Percentiles rank a stretch among this genome's conserved stretches.
Evolutionary conservation across 1,284 basidiomycete genomes (phyloP).

Genomic region (Ceratobasidium sp.): DNA sequence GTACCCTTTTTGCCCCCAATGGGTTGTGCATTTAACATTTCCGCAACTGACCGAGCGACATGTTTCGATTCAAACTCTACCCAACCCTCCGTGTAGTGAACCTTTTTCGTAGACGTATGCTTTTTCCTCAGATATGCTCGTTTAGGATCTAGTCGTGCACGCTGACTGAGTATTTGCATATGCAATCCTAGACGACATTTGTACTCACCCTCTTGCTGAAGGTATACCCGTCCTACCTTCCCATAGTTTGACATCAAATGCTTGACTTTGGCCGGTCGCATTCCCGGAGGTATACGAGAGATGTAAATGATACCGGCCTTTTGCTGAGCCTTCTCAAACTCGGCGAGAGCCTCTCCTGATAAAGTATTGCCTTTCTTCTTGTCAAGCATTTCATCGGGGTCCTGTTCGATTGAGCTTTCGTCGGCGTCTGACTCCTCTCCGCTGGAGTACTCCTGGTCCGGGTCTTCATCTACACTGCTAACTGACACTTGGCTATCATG

Average conservation of each 20-base stretch:
- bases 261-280: slow-evolving; percentile 96
- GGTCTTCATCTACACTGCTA: background rate
- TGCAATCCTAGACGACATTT: background rate
- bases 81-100: slow-evolving; percentile 96
- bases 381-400: background rate
- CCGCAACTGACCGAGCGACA: slow-evolving; percentile 88
- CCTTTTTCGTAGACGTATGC: slow-evolving; percentile 80
- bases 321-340: slow-evolving; percentile 71
- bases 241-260: slow-evolving; percentile 89
- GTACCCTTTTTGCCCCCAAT: slow-evolving; percentile 94
- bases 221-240: slow-evolving; percentile 83
- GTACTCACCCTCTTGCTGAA: slow-evolving; percentile 78
- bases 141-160: slow-evolving; percentile 82
- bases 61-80: slow-evolving; percentile 96
- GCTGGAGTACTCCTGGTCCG: background rate
- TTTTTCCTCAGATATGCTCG: slow-evolving; percentile 76
- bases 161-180: slow-evolving; percentile 1
- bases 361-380: slow-evolving; percentile 57
- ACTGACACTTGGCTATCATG: background rate
- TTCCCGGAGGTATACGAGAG: slow-evolving; percentile 96
- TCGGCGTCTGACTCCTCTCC: background rate
- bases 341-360: slow-evolving; percentile 71
- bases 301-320: slow-evolving; percentile 91
- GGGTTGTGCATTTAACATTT: slow-evolving; percentile 94
- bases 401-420: background rate